These are phyloP conservation scores for Epichloe gansuensis DNA, from an alignment of 2,329 filamentous ascomycete species.

Conservation along the genomic window DNA sequence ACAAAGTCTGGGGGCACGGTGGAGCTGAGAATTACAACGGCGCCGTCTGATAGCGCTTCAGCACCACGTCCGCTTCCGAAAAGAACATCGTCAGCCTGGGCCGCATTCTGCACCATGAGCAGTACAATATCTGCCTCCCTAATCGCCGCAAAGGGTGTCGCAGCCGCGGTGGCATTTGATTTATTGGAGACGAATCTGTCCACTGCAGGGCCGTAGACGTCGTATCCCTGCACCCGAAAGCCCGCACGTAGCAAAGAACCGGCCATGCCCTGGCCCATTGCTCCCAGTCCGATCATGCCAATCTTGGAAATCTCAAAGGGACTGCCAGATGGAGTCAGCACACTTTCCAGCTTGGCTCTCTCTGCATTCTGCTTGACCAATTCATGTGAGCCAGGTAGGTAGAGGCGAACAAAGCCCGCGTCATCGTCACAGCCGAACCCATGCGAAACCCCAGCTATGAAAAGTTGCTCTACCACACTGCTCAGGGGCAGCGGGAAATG, in stretches of 20 bases:
- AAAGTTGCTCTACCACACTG: slow-evolving; percentile 21
- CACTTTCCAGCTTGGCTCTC: not conserved
- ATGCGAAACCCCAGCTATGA: slow-evolving; percentile 15
- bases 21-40: slow-evolving; percentile 23
- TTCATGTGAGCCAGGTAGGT: slow-evolving; percentile 9
- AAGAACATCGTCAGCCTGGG: slow-evolving; percentile 20
- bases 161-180: slow-evolving; percentile 12
- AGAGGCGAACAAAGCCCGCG: slow-evolving; percentile 16
- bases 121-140: slow-evolving; percentile 19
- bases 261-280: slow-evolving; percentile 28
- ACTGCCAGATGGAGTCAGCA: slow-evolving; percentile 11
- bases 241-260: slow-evolving; percentile 20
- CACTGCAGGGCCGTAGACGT: slow-evolving; percentile 18
- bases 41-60: slow-evolving; percentile 13
- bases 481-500: slow-evolving; percentile 25
- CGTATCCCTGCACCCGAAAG: slow-evolving; percentile 22
- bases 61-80: slow-evolving; percentile 20
- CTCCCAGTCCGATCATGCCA: slow-evolving; percentile 24
- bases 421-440: slow-evolving; percentile 18
- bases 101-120: slow-evolving; percentile 24
- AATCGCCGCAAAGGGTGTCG: slow-evolving; percentile 17
- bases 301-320: slow-evolving; percentile 17
- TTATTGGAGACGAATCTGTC: slow-evolving; percentile 17
- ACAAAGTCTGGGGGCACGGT: slow-evolving; percentile 23
- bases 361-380: slow-evolving; percentile 10